phyloP scores from a whole-genome alignment of 2,329 filamentous ascomycete species.

The Colletotrichum sidae region DNA sequence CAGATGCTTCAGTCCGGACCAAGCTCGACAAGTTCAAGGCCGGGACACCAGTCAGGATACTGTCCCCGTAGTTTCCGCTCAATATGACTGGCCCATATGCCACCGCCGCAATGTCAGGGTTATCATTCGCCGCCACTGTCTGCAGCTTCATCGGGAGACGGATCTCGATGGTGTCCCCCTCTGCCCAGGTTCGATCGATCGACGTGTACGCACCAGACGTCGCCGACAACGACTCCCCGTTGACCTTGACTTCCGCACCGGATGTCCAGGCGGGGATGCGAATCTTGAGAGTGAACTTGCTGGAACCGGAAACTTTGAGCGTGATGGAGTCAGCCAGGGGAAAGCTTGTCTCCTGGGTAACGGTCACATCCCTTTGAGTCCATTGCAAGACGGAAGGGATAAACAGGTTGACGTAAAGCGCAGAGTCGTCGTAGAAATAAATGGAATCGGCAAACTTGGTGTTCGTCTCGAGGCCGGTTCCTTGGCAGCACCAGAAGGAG shows the following conservation, averaged over 20 bases:
- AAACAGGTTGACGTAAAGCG: conserved; percentile 62
- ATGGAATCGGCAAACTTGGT: conserved; percentile 66
- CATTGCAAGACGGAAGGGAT: conserved; percentile 58
- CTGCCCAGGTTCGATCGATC: conserved; percentile 54
- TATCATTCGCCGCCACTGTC: conserved; percentile 59
- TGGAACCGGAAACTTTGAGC: conserved; percentile 49
- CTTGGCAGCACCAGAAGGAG: conserved; percentile 67
- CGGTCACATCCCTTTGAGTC: conserved; percentile 51
- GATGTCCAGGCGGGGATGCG: conserved; percentile 61
- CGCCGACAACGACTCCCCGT: conserved; percentile 47
- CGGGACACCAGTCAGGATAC: conserved; percentile 42
- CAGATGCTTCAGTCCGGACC: conserved; percentile 38
- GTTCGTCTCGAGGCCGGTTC: conserved; percentile 64
- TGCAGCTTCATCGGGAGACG: conserved; percentile 59
- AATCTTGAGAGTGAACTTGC: conserved; percentile 50
- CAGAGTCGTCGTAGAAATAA: conserved; percentile 57
- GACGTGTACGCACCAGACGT: conserved; percentile 54
- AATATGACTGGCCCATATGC: conserved; percentile 60
- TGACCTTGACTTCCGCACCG: conserved; percentile 53
- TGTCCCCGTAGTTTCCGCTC: conserved; percentile 57
- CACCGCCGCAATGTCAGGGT: conserved; percentile 54
- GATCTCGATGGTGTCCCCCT: conserved; percentile 56
- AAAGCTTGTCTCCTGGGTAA: conserved; percentile 57
- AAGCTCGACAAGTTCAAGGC: conserved; percentile 46
- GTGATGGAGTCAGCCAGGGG: conserved; percentile 54